Percentiles rank a stretch among this genome's conserved stretches.
Evolutionary conservation across 2,329 filamentous ascomycete species (phyloP).

Genomic region (Hymenoscyphus salicellus): DNA sequence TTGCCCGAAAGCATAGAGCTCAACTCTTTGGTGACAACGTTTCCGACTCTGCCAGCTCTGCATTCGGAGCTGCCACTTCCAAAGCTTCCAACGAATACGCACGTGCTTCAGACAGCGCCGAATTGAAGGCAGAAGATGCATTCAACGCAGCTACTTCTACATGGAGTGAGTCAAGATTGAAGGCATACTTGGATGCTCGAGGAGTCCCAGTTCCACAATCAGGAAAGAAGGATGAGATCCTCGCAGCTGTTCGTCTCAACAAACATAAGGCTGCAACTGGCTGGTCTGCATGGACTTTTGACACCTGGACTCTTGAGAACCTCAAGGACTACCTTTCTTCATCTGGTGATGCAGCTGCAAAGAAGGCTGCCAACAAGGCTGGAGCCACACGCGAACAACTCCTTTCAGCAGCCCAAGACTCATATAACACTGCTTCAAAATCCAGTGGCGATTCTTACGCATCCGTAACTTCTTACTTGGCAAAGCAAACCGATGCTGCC

Average conservation of each 20-base stretch:
- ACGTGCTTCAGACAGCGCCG: slow-evolving; percentile 68
- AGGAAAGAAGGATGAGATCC: slow-evolving; percentile 68
- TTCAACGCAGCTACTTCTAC: slow-evolving; percentile 60
- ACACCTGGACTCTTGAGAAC: slow-evolving; percentile 71
- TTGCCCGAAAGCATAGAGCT: slow-evolving; percentile 83
- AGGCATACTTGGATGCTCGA: slow-evolving; percentile 74
- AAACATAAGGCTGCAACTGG: slow-evolving; percentile 66
- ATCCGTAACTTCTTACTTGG: slow-evolving; percentile 68
- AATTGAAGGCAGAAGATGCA: slow-evolving; percentile 59
- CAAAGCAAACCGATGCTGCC: slow-evolving; percentile 60
- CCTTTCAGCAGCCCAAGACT: slow-evolving; percentile 59
- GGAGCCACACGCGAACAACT: slow-evolving; percentile 71
- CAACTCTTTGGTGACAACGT: slow-evolving; percentile 64
- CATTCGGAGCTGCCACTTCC: slow-evolving; percentile 69
- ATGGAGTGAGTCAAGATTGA: slow-evolving; percentile 73
- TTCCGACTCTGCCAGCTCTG: slow-evolving; percentile 55
- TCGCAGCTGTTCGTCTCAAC: slow-evolving; percentile 71
- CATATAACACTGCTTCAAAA: slow-evolving; percentile 57
- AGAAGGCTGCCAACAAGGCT: slow-evolving; percentile 60
- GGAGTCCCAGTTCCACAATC: slow-evolving; percentile 71
- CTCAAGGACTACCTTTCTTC: slow-evolving; percentile 56
- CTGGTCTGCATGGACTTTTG: slow-evolving; percentile 74
- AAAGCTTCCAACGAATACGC: slow-evolving; percentile 74
- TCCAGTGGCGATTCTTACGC: slow-evolving; percentile 58
- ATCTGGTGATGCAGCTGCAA: slow-evolving; percentile 53